Percentiles rank a stretch among this genome's conserved stretches.
These are phyloP conservation scores for Eimeria praecox DNA, from an alignment of 169 alveolate genomes.

Conservation along the genomic window DNA sequence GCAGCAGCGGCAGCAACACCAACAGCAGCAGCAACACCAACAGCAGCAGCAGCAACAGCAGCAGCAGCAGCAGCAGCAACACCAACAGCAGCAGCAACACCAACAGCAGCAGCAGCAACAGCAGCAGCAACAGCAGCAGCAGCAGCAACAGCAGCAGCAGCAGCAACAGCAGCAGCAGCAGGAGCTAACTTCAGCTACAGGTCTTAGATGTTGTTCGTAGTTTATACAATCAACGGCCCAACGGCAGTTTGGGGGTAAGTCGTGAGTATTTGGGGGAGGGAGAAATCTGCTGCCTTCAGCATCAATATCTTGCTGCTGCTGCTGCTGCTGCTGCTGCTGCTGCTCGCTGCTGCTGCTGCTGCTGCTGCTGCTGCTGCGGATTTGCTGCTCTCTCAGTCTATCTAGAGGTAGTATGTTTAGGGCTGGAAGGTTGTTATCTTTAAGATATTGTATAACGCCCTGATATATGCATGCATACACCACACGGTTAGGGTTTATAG, in stretches of 20 bases:
- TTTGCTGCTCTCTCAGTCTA: slow-evolving; percentile 36
- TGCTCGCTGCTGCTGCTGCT: neutral
- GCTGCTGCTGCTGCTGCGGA: slow-evolving; percentile 30
- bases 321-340: neutral
- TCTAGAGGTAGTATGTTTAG: slow-evolving; percentile 48
- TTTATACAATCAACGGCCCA: slow-evolving; percentile 71
- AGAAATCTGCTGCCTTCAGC: slow-evolving; percentile 27
- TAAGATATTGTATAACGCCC: slow-evolving; percentile 20
- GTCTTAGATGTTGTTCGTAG: slow-evolving; percentile 3
- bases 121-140: neutral
- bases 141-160: slow-evolving; percentile 15
- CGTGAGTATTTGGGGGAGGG: slow-evolving; percentile 20
- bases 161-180: slow-evolving; percentile 33
- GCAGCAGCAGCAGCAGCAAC: slow-evolving; percentile 26
- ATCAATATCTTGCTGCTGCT: neutral
- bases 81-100: neutral
- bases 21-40: neutral
- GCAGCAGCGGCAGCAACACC: slow-evolving; percentile 29
- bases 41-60: slow-evolving; percentile 10
- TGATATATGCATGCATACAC: slow-evolving; percentile 16
- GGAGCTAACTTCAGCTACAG: slow-evolving; percentile 51
- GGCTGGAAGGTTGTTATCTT: neutral
- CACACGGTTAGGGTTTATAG: neutral
- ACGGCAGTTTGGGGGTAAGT: slow-evolving; percentile 68
- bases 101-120: slow-evolving; percentile 11